These are phyloP conservation scores for Massospora cicadina DNA, from an alignment of 371 early-diverging fungal genomes.

Conservation along the genomic window DNA sequence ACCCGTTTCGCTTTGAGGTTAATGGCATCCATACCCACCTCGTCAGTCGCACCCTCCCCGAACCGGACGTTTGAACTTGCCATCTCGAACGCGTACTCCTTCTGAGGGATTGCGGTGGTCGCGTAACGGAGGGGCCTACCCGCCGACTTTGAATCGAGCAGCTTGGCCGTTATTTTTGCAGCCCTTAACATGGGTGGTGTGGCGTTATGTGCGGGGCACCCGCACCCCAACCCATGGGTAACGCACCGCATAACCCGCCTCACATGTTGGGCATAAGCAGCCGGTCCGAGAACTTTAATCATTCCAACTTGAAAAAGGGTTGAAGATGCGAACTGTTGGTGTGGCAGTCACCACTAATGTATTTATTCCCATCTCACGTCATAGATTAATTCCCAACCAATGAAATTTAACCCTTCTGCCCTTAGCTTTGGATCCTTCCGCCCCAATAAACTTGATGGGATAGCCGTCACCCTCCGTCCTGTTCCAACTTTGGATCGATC, in stretches of 20 bases:
- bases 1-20: constrained; percentile 66
- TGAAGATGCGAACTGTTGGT: too few relatives aligned
- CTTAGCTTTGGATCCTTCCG: too few relatives aligned
- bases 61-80: constrained; percentile 78
- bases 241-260: neutral
- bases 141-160: neutral
- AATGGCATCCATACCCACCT: constrained; percentile 69
- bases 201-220: neutral
- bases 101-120: neutral
- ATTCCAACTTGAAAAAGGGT: too few relatives aligned
- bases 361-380: too few relatives aligned
- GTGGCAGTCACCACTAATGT: too few relatives aligned
- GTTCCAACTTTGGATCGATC: too few relatives aligned
- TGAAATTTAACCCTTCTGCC: too few relatives aligned
- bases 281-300: neutral
- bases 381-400: too few relatives aligned
- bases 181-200: neutral
- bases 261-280: neutral
- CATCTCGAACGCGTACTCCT: constrained; percentile 76
- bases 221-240: neutral
- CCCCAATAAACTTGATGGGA: too few relatives aligned
- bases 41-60: constrained; percentile 17
- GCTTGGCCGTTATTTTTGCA: neutral
- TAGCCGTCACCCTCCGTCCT: too few relatives aligned
- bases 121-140: neutral